These are phyloP conservation scores for Diaporthe velutina DNA, from an alignment of 2,329 filamentous ascomycete species.

Conservation along the genomic window DNA sequence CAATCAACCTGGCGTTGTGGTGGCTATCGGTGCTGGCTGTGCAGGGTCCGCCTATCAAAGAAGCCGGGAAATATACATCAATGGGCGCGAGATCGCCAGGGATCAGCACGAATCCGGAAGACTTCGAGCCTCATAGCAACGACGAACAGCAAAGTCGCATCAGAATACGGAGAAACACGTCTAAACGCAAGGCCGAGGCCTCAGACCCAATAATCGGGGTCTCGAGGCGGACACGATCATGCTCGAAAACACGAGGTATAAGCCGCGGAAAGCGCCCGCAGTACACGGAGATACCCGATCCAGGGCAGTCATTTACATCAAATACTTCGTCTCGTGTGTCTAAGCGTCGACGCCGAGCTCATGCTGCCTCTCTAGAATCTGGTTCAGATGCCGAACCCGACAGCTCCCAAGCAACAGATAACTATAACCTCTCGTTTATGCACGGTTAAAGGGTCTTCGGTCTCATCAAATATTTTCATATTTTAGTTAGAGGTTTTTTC, in stretches of 20 bases:
- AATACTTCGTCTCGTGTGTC: not conserved
- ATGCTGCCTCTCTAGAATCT: not conserved
- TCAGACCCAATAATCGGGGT: not conserved
- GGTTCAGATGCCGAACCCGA: not conserved
- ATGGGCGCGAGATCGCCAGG: not conserved
- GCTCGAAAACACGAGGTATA: too few species aligned
- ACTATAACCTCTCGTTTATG: too few species aligned
- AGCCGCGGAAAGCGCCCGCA: not conserved
- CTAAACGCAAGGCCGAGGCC: not conserved
- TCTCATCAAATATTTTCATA: too few species aligned
- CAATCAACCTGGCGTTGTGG: too few species aligned
- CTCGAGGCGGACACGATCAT: too few species aligned
- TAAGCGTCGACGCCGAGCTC: not conserved
- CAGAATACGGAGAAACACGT: not conserved
- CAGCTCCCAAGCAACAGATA: not conserved
- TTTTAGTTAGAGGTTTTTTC: too few species aligned
- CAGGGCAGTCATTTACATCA: not conserved
- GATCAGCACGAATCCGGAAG: not conserved
- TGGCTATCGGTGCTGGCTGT: not conserved
- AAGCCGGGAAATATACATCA: not conserved
- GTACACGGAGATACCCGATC: not conserved
- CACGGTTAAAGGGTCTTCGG: too few species aligned
- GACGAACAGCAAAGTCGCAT: not conserved
- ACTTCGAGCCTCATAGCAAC: not conserved
- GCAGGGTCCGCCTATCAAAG: not conserved